Evolutionary conservation across 202 grass and related monocot species (phyloP).

Genomic region (Zizania palustris): DNA sequence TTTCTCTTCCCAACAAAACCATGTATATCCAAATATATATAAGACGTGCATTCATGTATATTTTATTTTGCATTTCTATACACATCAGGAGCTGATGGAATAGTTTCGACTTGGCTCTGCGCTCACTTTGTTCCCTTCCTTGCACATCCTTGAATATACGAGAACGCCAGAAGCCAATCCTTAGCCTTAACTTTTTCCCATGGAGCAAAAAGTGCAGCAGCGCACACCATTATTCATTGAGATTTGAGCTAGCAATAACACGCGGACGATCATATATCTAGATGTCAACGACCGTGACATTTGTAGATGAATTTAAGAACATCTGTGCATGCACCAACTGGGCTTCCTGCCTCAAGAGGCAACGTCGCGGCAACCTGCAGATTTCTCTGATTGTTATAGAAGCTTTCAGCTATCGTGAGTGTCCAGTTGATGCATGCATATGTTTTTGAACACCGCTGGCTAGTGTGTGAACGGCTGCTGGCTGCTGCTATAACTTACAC

Average conservation of each 20-base stretch:
- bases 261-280: background rate
- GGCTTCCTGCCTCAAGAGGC: background rate
- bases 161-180: background rate
- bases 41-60: constrained; percentile 28
- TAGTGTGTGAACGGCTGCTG: background rate
- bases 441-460: background rate
- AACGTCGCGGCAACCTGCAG: background rate
- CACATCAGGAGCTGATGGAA: background rate
- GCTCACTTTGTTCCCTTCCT: constrained; percentile 30
- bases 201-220: background rate
- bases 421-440: background rate
- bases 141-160: constrained; percentile 16
- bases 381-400: background rate
- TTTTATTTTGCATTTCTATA: constrained; percentile 7
- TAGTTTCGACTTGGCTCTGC: constrained; percentile 1
- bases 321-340: background rate
- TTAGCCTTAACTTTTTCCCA: constrained; percentile 9
- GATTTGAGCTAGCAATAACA: too few relatives aligned
- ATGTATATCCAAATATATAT: constrained; percentile 14
- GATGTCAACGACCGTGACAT: constrained; percentile 36
- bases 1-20: constrained; percentile 16
- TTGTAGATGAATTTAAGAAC: constrained; percentile 13
- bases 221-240: constrained; percentile 6
- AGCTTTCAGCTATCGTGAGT: constrained; percentile 22
- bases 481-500: background rate